These are phyloP conservation scores for Lactifluus subvellereus DNA, from an alignment of 768 basidiomycete genomes.

Conservation along the genomic window DNA sequence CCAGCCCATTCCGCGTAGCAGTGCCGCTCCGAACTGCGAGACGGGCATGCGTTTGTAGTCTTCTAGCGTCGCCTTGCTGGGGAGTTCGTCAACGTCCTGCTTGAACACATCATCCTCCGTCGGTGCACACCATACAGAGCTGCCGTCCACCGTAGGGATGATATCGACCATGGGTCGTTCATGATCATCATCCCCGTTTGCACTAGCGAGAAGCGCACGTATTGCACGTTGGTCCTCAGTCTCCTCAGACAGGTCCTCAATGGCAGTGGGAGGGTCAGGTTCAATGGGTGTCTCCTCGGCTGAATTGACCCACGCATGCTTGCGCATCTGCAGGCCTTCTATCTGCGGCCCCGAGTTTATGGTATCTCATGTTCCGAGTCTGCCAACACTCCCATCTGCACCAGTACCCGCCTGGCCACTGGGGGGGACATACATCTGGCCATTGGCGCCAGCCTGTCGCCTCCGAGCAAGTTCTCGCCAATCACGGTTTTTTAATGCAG, in stretches of 20 bases:
- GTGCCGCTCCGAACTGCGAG: conserved; percentile 86
- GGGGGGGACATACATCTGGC: conserved; percentile 53
- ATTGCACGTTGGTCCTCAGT: conserved; percentile 79
- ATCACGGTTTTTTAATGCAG: conserved; percentile 80
- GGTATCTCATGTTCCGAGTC: conserved; percentile 63
- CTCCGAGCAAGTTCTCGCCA: conserved; percentile 80
- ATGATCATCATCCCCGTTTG: conserved; percentile 37
- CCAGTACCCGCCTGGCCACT: conserved; percentile 51
- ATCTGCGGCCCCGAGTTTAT: conserved; percentile 75
- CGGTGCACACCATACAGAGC: conserved; percentile 32
- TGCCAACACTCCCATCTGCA: conserved; percentile 69
- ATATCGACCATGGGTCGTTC: conserved; percentile 44
- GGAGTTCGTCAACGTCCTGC: conserved; percentile 77
- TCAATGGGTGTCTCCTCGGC: conserved; percentile 26
- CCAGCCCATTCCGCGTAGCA: conserved; percentile 97
- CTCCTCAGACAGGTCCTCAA: conserved; percentile 37
- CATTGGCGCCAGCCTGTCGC: conserved; percentile 44
- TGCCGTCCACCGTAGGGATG: conserved; percentile 42
- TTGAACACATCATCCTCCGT: conserved; percentile 81
- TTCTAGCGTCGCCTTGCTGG: conserved; percentile 66
- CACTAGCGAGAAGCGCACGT: conserved; percentile 65
- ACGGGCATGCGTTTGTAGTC: conserved; percentile 92
- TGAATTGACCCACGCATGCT: conserved; percentile 28
- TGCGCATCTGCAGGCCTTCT: conserved; percentile 57
- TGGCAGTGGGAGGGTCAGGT: conserved; percentile 30